Conservation (phyloP, 2,329 filamentous ascomycete genomes). For the Claviceps digitariae region DNA sequence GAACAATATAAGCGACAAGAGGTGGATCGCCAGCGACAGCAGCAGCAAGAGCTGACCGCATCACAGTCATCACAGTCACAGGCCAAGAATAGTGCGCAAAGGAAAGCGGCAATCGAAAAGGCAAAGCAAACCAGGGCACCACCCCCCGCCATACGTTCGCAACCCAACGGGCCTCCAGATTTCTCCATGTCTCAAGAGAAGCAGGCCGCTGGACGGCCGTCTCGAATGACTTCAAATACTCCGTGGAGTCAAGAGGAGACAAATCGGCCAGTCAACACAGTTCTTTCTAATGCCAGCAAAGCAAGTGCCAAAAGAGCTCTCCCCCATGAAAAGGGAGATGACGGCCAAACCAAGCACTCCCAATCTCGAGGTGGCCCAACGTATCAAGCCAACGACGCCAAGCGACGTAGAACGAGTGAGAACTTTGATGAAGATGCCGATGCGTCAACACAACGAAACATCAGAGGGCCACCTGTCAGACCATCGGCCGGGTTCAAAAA, state of each 20-base stretch:
- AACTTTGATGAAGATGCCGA: conserved; percentile 51
- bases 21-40: conserved; percentile 45
- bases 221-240: conserved; percentile 44
- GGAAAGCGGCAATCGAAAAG: conserved; percentile 49
- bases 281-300: conserved; percentile 45
- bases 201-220: conserved; percentile 31
- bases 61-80: conserved; percentile 48
- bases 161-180: conserved; percentile 38
- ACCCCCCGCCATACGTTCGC: conserved; percentile 42
- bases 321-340: conserved; percentile 49
- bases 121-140: conserved; percentile 52
- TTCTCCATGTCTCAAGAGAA: conserved; percentile 21
- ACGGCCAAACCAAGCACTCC: conserved; percentile 30
- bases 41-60: conserved; percentile 45
- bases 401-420: conserved; percentile 68
- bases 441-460: conserved; percentile 40
- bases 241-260: conserved; percentile 44
- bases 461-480: conserved; percentile 75
- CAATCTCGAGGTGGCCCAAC: conserved; percentile 40
- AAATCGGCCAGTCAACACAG: conserved; percentile 45
- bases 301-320: conserved; percentile 58
- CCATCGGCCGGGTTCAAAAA: conserved; percentile 60
- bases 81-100: conserved; percentile 51
- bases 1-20: conserved; percentile 48
- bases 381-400: conserved; percentile 58